Conservation (phyloP, 2,329 filamentous ascomycete genomes). For the Cercospora nicotianae region DNA sequence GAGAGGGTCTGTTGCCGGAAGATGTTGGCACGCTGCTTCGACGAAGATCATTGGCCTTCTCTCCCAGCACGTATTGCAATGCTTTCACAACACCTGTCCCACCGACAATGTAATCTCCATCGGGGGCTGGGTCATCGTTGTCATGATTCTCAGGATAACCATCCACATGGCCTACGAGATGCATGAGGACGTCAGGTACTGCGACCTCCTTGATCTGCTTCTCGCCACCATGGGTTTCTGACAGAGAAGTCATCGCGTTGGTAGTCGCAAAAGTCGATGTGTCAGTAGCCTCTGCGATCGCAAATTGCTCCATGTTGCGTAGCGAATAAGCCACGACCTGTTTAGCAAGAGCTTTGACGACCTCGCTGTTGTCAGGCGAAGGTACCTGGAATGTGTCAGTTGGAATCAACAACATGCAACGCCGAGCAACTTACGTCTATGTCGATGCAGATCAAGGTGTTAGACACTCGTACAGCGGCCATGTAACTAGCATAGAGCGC, state of each 20-base stretch:
- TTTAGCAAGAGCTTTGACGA: conserved; percentile 87
- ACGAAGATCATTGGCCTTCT: conserved; percentile 59
- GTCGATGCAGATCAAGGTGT: conserved; percentile 82
- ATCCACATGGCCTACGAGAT: conserved; percentile 74
- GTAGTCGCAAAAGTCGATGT: conserved; percentile 40
- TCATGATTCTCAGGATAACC: conserved; percentile 54
- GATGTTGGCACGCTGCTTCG: conserved; percentile 42
- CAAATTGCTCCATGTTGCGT: conserved; percentile 80
- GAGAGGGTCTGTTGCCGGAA: conserved; percentile 49
- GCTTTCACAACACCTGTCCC: conserved; percentile 95
- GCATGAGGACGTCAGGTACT: conserved; percentile 81
- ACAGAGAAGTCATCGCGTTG: conserved; percentile 47
- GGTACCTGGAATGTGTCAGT: conserved; percentile 54
- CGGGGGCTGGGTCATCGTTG: conserved; percentile 69
- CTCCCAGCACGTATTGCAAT: conserved; percentile 83
- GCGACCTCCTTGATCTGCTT: conserved; percentile 57
- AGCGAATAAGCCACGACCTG: conserved; percentile 94
- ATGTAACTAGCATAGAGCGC: conserved; percentile 90
- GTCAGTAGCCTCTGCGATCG: conserved; percentile 61
- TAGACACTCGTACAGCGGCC: conserved; percentile 80
- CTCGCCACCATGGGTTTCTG: conserved; percentile 46
- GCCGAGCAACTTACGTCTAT: conserved; percentile 62
- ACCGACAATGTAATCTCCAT: conserved; percentile 93
- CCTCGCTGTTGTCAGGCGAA: conserved; percentile 75
- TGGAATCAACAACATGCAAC: not conserved